Base-by-base conservation (phyloP, 495 filamentous ascomycete species). In the Penicillium crystallinum region DNA sequence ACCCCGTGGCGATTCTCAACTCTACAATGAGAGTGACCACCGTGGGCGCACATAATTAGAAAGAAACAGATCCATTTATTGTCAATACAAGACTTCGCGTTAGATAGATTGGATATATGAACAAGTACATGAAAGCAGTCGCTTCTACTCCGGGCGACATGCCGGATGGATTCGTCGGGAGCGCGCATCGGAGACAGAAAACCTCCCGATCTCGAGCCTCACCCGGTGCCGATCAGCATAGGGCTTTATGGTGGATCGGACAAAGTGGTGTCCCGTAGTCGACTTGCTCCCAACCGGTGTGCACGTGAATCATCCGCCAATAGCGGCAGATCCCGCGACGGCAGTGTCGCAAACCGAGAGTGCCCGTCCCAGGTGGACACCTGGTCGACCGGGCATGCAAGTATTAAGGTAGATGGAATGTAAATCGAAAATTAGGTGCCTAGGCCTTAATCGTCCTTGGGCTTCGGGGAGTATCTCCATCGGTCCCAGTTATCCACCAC, bases 401-500 rank as follows among this genome's bases (percentile, higher is more conserved):
- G n/a, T 42, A 48, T 48, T 38, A 48, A 21, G 33, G n/a, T 38
- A 48, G 23, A 48, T 48, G 46, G 22, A 35, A 47, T 36, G 34
- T 29, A 45, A 50, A 52, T 53, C 27, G n/a, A 53, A 36, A 19
- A 33, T 46, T 17, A 21, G 22, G 12, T 3, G 30, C n/a, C 19
- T 44, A 29, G 15, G 30, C 62, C n/a, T 40, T 49, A 15, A 31
- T 36, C 34, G 5, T 36, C 34, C 33, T 42, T 38, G 10, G 37
- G 29, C 21, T 50, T 39, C 12, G 48, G 48, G 1, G 48, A 41
- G 37, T 18, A 50, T 12, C 29, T 33, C 48, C 48, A 68, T 17
- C 62, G 65, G 18, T 53, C 49, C 65, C 67, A 70, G 54, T 73
- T 73, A 42, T 77, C 72, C 31, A 49, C 51, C 22, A 77, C 66